Evolutionary conservation across 768 basidiomycete species (phyloP).

Genomic region (Phlebiopsis gigantea): DNA sequence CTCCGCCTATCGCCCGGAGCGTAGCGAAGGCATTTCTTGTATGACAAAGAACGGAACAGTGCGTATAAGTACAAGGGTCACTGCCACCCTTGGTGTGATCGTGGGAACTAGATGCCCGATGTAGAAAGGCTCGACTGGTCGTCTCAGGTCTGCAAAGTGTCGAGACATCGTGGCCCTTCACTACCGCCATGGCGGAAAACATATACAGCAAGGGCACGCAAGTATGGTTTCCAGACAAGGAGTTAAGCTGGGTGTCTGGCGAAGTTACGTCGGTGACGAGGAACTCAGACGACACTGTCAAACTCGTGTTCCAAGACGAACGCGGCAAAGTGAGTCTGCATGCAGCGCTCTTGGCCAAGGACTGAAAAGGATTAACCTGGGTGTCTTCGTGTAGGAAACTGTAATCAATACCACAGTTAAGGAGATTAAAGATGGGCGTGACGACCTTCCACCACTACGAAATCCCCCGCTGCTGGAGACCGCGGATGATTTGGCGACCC

Average conservation of each 20-base stretch:
- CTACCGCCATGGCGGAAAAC: conserved; percentile 71
- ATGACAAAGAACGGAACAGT: too few relatives aligned
- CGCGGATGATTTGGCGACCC: conserved; percentile 95
- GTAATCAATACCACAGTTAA: conserved; percentile 72
- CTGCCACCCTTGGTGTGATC: neutral
- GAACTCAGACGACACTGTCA: conserved; percentile 67
- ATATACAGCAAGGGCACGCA: conserved; percentile 87
- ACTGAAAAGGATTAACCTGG: conserved; percentile 1
- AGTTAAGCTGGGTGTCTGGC: conserved; percentile 90
- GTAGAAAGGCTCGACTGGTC: neutral
- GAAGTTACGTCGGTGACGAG: conserved; percentile 68
- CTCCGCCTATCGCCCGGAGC: too few relatives aligned
- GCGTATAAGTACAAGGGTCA: too few relatives aligned
- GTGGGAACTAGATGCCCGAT: conserved; percentile 3
- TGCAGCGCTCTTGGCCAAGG: neutral
- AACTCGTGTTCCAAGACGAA: conserved; percentile 83
- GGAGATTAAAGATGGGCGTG: conserved; percentile 75
- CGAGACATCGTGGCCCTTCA: conserved; percentile 5
- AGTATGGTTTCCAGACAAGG: conserved; percentile 93
- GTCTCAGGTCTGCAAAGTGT: neutral
- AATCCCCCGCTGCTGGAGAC: conserved; percentile 96
- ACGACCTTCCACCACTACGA: conserved; percentile 84
- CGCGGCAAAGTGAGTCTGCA: conserved; percentile 68
- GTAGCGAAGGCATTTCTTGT: too few relatives aligned
- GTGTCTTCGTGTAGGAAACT: conserved; percentile 51